These are phyloP conservation scores for Phalaenopsis equestris DNA, from an alignment of 106 monocot species.

Conservation along the genomic window DNA sequence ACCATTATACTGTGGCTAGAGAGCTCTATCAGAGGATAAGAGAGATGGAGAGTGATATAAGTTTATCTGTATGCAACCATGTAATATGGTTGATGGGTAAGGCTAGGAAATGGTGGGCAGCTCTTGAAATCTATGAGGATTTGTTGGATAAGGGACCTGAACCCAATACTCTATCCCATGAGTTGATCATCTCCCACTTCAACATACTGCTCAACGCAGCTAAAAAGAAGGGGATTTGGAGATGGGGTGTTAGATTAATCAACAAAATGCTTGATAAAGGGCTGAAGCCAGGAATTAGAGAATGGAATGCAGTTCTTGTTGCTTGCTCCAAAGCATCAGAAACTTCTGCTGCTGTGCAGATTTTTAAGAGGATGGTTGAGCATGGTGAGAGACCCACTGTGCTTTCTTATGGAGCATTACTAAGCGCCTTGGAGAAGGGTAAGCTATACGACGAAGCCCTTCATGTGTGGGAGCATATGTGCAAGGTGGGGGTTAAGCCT, in stretches of 20 bases:
- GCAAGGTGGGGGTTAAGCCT: slow-evolving; percentile 65
- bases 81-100: slow-evolving; percentile 87
- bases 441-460: slow-evolving; percentile 86
- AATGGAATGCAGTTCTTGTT: slow-evolving; percentile 90
- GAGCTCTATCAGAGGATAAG: slow-evolving; percentile 74
- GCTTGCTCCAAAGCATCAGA: slow-evolving; percentile 94
- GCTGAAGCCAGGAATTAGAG: slow-evolving; percentile 50
- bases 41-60: slow-evolving; percentile 39
- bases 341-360: slow-evolving; percentile 63
- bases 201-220: slow-evolving; percentile 63
- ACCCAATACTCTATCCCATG: slow-evolving; percentile 81
- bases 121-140: slow-evolving; percentile 88
- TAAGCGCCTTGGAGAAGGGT: slow-evolving; percentile 85
- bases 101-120: slow-evolving; percentile 97
- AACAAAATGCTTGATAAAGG: slow-evolving; percentile 91
- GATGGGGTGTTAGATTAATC: slow-evolving; percentile 74
- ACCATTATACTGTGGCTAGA: slow-evolving; percentile 53
- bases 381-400: slow-evolving; percentile 67
- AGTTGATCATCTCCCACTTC: slow-evolving; percentile 80
- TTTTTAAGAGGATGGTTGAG: slow-evolving; percentile 81
- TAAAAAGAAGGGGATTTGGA: slow-evolving; percentile 77
- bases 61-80: slow-evolving; percentile 85
- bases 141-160: slow-evolving; percentile 82
- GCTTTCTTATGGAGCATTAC: slow-evolving; percentile 78
- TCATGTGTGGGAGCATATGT: slow-evolving; percentile 88